Percentiles rank a stretch among this genome's conserved stretches.
phyloP scores from a whole-genome alignment of 2,329 filamentous ascomycete species.

The Aphanoascus verrucosus region DNA sequence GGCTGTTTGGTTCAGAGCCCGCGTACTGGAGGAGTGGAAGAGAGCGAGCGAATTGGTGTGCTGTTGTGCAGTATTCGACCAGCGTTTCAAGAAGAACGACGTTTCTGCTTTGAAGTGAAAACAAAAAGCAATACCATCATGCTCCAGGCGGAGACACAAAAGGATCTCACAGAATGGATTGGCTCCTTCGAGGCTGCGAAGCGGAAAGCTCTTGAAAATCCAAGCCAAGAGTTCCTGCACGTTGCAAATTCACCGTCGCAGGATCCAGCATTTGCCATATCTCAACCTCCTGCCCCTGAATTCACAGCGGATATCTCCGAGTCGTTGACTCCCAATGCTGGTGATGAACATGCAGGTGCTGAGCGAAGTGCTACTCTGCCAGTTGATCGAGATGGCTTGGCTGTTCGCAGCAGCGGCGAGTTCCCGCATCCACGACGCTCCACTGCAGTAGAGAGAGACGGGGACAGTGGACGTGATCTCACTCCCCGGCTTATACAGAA shows the following conservation, averaged over 20 bases:
- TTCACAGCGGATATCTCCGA: conserved; percentile 74
- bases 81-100: conserved; percentile 79
- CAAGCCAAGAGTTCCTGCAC: conserved; percentile 41
- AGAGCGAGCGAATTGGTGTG: conserved; percentile 92
- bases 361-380: conserved; percentile 58
- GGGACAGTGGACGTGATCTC: conserved; percentile 67
- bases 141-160: conserved; percentile 85
- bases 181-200: conserved; percentile 89
- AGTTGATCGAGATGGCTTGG: conserved; percentile 48
- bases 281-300: conserved; percentile 74
- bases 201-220: conserved; percentile 74
- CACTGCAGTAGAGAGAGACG: conserved; percentile 49
- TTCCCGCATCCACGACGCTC: conserved; percentile 42
- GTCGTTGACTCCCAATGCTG: conserved; percentile 46
- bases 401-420: conserved; percentile 62
- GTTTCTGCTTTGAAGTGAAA: conserved; percentile 97
- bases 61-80: conserved; percentile 86
- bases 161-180: conserved; percentile 88
- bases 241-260: conserved; percentile 37
- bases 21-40: conserved; percentile 73
- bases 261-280: conserved; percentile 81
- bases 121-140: conserved; percentile 87
- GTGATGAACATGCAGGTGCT: conserved; percentile 44
- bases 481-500: conserved; percentile 85
- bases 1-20: conserved; percentile 80